phyloP scores from a whole-genome alignment of 2,329 filamentous ascomycete genomes.

The Diaporthe amygdali region DNA sequence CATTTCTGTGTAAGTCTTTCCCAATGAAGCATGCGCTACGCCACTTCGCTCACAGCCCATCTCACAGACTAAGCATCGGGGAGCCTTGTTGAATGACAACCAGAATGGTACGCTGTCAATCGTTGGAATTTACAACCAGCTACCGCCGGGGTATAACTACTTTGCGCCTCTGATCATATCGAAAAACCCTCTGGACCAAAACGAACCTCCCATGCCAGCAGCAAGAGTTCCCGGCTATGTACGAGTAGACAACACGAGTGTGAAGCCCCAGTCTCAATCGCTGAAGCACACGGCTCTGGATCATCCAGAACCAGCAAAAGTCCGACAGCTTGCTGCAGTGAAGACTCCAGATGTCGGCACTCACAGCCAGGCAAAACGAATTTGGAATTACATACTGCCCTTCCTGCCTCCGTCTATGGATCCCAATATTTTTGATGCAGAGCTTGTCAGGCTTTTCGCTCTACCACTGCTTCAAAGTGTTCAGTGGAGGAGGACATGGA shows the following conservation, averaged over 20 bases:
- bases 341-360: no score
- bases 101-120: slow-evolving; percentile 23
- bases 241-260: background rate
- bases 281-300: background rate
- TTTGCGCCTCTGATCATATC: slow-evolving; percentile 12
- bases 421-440: background rate
- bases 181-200: slow-evolving; percentile 4
- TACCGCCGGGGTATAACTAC: background rate
- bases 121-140: slow-evolving; percentile 11
- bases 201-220: slow-evolving; percentile 9
- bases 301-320: background rate
- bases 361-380: background rate
- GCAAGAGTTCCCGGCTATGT: background rate
- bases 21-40: background rate
- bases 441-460: background rate
- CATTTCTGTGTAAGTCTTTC: slow-evolving; percentile 27
- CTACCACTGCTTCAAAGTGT: slow-evolving; percentile 5
- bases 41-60: background rate
- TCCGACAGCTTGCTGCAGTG: background rate
- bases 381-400: slow-evolving; percentile 23
- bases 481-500: background rate
- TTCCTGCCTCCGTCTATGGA: slow-evolving; percentile 8
- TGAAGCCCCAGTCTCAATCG: background rate
- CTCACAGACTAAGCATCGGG: slow-evolving; percentile 16
- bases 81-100: slow-evolving; percentile 24